These are phyloP conservation scores for Wickerhamomyces silvicola DNA, from an alignment of 805 yeast species.

Conservation along the genomic window DNA sequence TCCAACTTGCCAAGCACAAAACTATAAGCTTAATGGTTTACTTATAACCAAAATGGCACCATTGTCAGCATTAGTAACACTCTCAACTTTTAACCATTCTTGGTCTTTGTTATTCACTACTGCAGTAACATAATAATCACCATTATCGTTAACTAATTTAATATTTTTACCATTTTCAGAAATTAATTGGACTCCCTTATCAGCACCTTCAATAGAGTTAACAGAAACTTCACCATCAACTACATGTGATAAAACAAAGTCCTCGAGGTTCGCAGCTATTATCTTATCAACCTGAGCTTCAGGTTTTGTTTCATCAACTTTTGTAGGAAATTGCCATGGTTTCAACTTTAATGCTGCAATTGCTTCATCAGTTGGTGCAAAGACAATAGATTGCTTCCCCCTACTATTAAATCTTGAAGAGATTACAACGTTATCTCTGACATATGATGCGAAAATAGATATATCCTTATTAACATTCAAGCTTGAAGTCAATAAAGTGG, in stretches of 20 bases:
- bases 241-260: constrained; percentile 60
- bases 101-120: constrained; percentile 24
- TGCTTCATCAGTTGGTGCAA: constrained; percentile 69
- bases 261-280: constrained; percentile 43
- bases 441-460: constrained; percentile 60
- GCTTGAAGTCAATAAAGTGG: constrained; percentile 24
- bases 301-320: constrained; percentile 31
- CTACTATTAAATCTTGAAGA: constrained; percentile 41
- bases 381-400: constrained; percentile 40
- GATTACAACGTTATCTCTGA: constrained; percentile 55
- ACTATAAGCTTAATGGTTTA: no score
- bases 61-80: constrained; percentile 33
- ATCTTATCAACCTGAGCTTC: constrained; percentile 42
- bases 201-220: constrained; percentile 9
- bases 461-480: constrained; percentile 32
- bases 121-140: constrained; percentile 28
- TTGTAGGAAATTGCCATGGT: constrained; percentile 79
- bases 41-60: constrained; percentile 40
- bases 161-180: constrained; percentile 30
- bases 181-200: constrained; percentile 25
- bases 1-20: neutral
- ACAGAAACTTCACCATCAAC: constrained; percentile 29
- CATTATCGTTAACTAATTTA: constrained; percentile 30
- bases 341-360: constrained; percentile 43
- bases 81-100: constrained; percentile 28